A percentile compares a stretch with the other conserved stretches of the same genome.
Evolutionary conservation across 805 yeast species (phyloP).

Genomic region (Crinitomyces ghanaensis): DNA sequence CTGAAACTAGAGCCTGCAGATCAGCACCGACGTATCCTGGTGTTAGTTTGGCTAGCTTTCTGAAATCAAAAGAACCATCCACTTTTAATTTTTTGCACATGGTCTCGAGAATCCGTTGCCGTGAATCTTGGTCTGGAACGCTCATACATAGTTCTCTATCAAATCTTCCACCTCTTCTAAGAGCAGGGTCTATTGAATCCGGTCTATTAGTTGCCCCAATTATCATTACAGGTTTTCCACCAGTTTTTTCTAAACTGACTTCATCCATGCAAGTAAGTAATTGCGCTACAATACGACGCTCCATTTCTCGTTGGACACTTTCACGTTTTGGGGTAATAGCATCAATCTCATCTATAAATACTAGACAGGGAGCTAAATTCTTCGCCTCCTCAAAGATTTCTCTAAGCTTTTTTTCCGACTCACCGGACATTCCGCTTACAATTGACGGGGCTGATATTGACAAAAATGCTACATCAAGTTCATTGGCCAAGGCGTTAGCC

Average conservation of each 20-base stretch:
- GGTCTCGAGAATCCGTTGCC: constrained; percentile 62
- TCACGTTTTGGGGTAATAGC: constrained; percentile 98
- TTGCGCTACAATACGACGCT: constrained; percentile 91
- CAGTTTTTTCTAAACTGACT: constrained; percentile 73
- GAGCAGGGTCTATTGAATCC: constrained; percentile 86
- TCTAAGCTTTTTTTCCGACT: constrained; percentile 85
- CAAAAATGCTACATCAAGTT: constrained; percentile 83
- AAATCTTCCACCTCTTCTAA: constrained; percentile 93
- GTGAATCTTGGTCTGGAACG: constrained; percentile 83
- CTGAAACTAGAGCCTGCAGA: constrained; percentile 82
- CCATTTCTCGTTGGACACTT: constrained; percentile 96
- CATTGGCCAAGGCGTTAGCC: constrained; percentile 94
- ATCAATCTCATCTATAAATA: constrained; percentile 94
- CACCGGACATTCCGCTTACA: constrained; percentile 99
- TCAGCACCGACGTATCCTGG: constrained; percentile 99
- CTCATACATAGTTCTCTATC: constrained; percentile 89
- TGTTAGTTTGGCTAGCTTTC: constrained; percentile 73
- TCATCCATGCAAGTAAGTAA: constrained; percentile 91
- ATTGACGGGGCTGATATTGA: constrained; percentile 90
- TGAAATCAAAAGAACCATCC: constrained; percentile 59
- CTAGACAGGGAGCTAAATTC: constrained; percentile 76
- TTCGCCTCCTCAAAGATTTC: constrained; percentile 92
- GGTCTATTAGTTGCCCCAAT: constrained; percentile 97
- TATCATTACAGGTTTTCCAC: constrained; percentile 84
- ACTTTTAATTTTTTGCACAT: constrained; percentile 60